Evolutionary conservation across 306 rosid species (phyloP), one percentile per base, ranked within the genome.

Genomic region (Delonix regia): DNA sequence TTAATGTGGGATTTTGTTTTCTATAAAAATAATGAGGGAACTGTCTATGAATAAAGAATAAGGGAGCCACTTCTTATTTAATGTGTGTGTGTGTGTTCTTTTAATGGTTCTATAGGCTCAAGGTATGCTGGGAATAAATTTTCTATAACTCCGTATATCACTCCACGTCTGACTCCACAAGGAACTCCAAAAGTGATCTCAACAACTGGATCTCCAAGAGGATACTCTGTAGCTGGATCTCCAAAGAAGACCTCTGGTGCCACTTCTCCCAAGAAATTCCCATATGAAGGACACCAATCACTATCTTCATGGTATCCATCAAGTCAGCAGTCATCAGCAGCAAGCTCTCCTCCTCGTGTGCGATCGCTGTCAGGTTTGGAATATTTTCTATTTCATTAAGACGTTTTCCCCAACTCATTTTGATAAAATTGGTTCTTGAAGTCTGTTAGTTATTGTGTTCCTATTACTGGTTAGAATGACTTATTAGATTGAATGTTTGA

Each of bases 301-400:
- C 53, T 87, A 53, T 84, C 99, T 66, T 81, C 97, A 9, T 96
- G 99, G 99, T 89, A 90, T 85, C 83, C 98, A 53, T 93, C 99
- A 69, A 96, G 99, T 88, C 98, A 96, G 89, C 99, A 90, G 88
- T 93, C 99, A 45, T 96, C 99, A 51, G 98, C 99, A 53, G 97
- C 99, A 76, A 93, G 83, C 75, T 93, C 99, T 83, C 99, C 99
- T 75, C 96, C 98, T 74, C 94, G 93, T 38, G 87, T 85, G 42
- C 90, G 90, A 60, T 36, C 88, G 61, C 38, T 81, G 70, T 78
- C 94, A 84, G 98, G 98, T 93, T 75, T 89, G 16, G 47, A 76
- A 61, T 38, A 52, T 76, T 73, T 74, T 30, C 47, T 75, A 52
- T 59, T 67, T 49, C 49, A 15, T 4, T 49, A n/a, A 5, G 61